These are phyloP conservation scores for Naganishia liquefaciens DNA, from an alignment of 1,284 basidiomycete genomes.

Conservation along the genomic window DNA sequence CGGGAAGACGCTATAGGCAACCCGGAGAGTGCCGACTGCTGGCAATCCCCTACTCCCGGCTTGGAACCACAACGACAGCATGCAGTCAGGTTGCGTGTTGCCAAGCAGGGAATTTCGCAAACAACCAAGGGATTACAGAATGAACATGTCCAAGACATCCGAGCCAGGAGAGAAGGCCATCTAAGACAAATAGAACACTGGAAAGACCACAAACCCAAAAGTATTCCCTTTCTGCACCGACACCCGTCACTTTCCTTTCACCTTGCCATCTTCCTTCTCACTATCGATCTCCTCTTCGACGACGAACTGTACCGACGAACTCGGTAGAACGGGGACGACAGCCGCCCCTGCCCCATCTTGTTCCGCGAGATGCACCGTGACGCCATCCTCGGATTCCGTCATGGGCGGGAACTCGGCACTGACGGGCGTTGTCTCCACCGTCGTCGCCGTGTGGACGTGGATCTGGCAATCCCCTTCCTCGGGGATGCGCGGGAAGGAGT, in stretches of 20 bases:
- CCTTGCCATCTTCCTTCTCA: conserved; percentile 17
- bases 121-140: too few species aligned
- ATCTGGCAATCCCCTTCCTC: conserved; percentile 3
- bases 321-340: background rate
- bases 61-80: too few species aligned
- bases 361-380: background rate
- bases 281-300: conserved; percentile 5
- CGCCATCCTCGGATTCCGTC: background rate
- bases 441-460: conserved; percentile 23
- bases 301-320: conserved; percentile 1
- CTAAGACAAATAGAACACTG: background rate
- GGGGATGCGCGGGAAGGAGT: conserved; percentile 7
- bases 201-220: background rate
- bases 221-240: background rate
- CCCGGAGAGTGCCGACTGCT: too few species aligned
- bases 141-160: too few species aligned
- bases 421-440: conserved; percentile 12
- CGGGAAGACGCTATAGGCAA: too few species aligned
- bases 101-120: too few species aligned
- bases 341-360: background rate
- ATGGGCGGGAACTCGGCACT: conserved; percentile 5
- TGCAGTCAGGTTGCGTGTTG: too few species aligned
- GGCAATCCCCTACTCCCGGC: too few species aligned
- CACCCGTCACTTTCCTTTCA: conserved; percentile 1
- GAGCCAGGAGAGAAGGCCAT: background rate